phyloP scores from a whole-genome alignment of 2,329 filamentous ascomycete species.

The Botrytis pseudocinerea region DNA sequence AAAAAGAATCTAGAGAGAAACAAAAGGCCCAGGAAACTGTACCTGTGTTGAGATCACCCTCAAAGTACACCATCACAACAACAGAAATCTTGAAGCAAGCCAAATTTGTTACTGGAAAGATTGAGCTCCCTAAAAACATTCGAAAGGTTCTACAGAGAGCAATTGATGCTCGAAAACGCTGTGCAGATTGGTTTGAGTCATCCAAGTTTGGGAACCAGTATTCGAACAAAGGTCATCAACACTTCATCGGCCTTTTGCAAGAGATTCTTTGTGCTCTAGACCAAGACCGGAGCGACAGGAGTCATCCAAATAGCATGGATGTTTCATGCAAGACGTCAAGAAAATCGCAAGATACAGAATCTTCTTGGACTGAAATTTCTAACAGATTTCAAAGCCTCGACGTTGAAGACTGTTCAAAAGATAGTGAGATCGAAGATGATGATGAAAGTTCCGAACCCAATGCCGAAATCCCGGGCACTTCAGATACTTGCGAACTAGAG shows the following conservation, averaged over 20 bases:
- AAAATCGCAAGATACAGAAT: background rate
- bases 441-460: too few relatives aligned
- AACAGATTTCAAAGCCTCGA: background rate
- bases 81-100: background rate
- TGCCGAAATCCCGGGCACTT: background rate
- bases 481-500: background rate
- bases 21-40: background rate
- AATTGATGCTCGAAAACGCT: background rate
- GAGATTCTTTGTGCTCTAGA: background rate
- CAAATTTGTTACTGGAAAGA: background rate
- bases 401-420: background rate
- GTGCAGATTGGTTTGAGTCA: background rate
- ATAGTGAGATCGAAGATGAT: background rate
- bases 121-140: background rate
- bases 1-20: background rate
- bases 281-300: conserved; percentile 11
- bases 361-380: background rate
- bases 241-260: background rate
- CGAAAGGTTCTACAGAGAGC: background rate
- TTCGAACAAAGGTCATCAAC: background rate
- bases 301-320: background rate
- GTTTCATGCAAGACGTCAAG: background rate
- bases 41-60: background rate
- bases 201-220: background rate
- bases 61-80: background rate